Base-by-base conservation (phyloP, 2,329 filamentous ascomycete genomes). In the Pseudocercospora ulei region DNA sequence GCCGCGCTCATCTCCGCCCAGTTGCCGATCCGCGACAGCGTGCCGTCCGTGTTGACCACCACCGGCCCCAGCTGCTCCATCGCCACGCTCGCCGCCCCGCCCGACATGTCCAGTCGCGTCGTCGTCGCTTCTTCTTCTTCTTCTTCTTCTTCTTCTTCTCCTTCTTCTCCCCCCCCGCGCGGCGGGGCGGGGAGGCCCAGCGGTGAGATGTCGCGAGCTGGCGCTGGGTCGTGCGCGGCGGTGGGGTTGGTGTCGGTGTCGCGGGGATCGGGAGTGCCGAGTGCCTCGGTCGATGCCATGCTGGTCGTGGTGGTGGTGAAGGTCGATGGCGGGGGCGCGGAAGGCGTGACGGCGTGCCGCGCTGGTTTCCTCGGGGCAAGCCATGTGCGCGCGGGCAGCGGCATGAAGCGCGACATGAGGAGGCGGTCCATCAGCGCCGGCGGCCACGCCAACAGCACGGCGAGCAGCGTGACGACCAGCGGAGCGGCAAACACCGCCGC, bases 21-120 rank as follows among this genome's bases (percentile, higher is more conserved):
- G 59, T 87, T 86, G 22, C 70, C 63, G 51, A 87, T 81, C 20
- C 80, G 71, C 40, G 76, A 76, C 50, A 85, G 60, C 5, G 77
- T 77, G 12, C 82, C 82, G 59, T 87, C 78, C 44, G 68, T 65
- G 58, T 84, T 81, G 38, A 86, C 76, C 1, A 87, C 80, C 52
- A 86, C 67, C 1, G 82, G 82, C 0, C 82, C 81, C 14, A 86
- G 64, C 44, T 75, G 70, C 54, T 83, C 78, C 5, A 86, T 70
- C 34, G 70, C 73, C 27, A 81, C 67, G 1, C 57, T 57, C 8
- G 52, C 56, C 31, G 51, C 44, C 3, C 55, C 57, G 24, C 44
- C 53, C 38, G 52, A 54, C 37, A 65, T 52, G 36, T 61, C 54
- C 28, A 64, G 50, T n/a, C n/a, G n/a, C n/a, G n/a, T n/a, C 37